A percentile compares a stretch with the other conserved stretches of the same genome.
phyloP scores from a whole-genome alignment of 768 basidiomycete genomes.

The Melanogaster broomeanus region DNA sequence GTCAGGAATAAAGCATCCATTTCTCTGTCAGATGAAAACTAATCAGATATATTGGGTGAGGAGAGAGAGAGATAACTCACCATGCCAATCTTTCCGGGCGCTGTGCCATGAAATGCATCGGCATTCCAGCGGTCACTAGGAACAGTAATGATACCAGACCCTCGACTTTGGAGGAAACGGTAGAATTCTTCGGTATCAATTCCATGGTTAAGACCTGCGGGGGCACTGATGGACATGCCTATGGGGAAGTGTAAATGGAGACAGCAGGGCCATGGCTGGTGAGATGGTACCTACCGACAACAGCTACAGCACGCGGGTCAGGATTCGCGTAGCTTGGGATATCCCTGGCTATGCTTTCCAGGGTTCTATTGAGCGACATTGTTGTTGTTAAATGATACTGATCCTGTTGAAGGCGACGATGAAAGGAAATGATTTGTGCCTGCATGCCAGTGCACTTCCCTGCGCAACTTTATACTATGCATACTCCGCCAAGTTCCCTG shows the following conservation, averaged over 20 bases:
- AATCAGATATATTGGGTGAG: no score
- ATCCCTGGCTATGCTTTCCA: no score
- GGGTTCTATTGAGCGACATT: no score
- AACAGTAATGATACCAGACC: not conserved
- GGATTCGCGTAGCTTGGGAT: not conserved
- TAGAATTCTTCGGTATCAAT: not conserved
- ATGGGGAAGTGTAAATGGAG: not conserved
- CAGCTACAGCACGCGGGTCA: not conserved
- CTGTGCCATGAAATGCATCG: not conserved
- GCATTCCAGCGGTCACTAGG: not conserved
- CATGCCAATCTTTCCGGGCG: not conserved
- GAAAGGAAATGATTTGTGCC: no score
- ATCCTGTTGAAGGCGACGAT: no score
- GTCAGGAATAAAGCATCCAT: not conserved
- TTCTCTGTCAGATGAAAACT: not conserved
- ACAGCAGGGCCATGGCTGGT: not conserved
- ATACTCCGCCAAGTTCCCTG: no score
- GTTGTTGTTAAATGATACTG: no score
- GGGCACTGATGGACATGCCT: not conserved
- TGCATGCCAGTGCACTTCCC: no score
- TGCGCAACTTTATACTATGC: no score
- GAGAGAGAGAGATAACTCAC: not conserved
- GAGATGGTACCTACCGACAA: not conserved
- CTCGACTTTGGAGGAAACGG: not conserved
- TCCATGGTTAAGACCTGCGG: not conserved